Conservation (phyloP, 2,329 filamentous ascomycete species). For the Fusarium graminum region DNA sequence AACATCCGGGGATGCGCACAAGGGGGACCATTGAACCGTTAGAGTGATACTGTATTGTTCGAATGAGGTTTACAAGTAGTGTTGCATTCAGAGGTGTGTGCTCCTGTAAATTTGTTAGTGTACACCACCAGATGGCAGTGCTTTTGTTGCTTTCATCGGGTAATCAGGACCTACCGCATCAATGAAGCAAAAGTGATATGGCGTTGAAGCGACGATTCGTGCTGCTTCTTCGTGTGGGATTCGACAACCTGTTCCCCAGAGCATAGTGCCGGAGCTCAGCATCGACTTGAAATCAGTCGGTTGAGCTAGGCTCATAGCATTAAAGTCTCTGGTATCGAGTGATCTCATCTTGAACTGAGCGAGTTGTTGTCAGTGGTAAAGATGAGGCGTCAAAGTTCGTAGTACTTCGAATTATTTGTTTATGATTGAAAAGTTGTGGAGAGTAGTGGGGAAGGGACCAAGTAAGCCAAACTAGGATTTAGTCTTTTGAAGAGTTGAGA, state of each 20-base stretch:
- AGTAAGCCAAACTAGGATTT: not conserved
- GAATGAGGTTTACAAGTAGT: constrained; percentile 15
- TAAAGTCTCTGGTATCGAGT: constrained; percentile 13
- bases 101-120: constrained; percentile 5
- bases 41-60: constrained; percentile 24
- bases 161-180: constrained; percentile 4
- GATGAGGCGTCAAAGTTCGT: not conserved
- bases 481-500: not conserved
- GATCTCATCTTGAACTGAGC: not conserved
- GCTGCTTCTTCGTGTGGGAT: constrained; percentile 29
- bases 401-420: not conserved
- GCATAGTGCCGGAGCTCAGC: constrained; percentile 6
- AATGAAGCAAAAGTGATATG: constrained; percentile 25
- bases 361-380: not conserved
- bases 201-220: constrained; percentile 15
- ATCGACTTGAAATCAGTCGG: constrained; percentile 25
- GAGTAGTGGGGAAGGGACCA: too few species aligned
- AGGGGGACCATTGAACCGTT: constrained; percentile 27
- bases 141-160: not conserved
- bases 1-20: constrained; percentile 12
- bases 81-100: constrained; percentile 25
- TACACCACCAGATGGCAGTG: not conserved
- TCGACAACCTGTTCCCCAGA: constrained; percentile 25
- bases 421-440: too few species aligned
- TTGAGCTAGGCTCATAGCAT: constrained; percentile 22